Base-by-base conservation (phyloP, 1,284 basidiomycete species). In the Coniophora puteana region DNA sequence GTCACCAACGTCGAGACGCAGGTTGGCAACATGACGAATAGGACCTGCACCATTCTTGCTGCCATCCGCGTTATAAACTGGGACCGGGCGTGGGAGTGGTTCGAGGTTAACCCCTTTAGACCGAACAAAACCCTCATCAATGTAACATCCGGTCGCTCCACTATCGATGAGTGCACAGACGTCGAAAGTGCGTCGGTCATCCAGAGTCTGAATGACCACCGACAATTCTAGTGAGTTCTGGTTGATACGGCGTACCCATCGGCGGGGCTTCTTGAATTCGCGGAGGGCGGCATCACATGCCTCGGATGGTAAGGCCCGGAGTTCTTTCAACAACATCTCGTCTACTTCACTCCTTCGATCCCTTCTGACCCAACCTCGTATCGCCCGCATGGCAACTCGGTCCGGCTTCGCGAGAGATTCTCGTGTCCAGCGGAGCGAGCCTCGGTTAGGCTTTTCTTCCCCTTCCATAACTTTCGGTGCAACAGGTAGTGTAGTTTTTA, bases 31-130 rank as follows among this genome's bases (percentile, higher is more conserved):
- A 1, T 46, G 13, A 0, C 31, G 26, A 4, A 61, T 59, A 1
- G 33, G n/a, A 0, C 54, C 51, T 1, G 14, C 30, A 0, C 32
- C n/a, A 17, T 60, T 60, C 0, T 48, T 14, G 2, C 52, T 51
- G 0, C 51, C 41, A 24, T 57, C 48, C 0, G 50, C 49, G 36
- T 58, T 59, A 14, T 56, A 60, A 0, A 59, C 54, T 0, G 45
- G 50, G 2, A 61, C 42, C 1, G 53, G 43, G 0, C 39, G 8
- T 0, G 49, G 48, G 0, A 57, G 37, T n/a, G 40, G 26, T 3
- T 44, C 22, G 0, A 37, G 28, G 0, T 43, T 43, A 1, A 60
- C 24, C 1, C 44, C 39, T 3, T 50, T 42, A 3, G 38, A 43
- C 33, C 45, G 18, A 1, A 57, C 49, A 2, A 58, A 48, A 0